Conservation (phyloP, 1,139 yeast genomes). For the Kodamaea ohmeri region DNA sequence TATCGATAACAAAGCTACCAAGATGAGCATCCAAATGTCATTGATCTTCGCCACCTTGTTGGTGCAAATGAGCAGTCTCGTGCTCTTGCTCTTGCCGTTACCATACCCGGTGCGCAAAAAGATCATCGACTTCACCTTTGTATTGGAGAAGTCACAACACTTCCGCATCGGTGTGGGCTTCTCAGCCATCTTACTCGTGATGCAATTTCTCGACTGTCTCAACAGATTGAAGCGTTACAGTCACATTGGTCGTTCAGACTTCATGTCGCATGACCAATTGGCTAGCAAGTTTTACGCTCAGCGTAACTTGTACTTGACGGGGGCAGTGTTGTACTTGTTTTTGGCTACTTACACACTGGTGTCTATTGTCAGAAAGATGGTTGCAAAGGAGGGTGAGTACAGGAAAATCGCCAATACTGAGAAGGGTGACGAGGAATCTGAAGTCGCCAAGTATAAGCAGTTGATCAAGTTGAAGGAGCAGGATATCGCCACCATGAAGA, state of each 20-base stretch:
- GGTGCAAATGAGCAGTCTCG: conserved; percentile 52
- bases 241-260: conserved; percentile 12
- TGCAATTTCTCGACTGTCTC: conserved; percentile 62
- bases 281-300: conserved; percentile 66
- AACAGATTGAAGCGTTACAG: conserved; percentile 40
- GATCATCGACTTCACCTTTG: conserved; percentile 39
- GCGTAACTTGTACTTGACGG: conserved; percentile 67
- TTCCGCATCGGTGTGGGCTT: conserved; percentile 50
- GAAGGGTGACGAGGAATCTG: conserved; percentile 24
- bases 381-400: conserved; percentile 50
- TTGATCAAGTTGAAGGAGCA: conserved; percentile 44
- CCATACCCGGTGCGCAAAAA: conserved; percentile 54
- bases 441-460: conserved; percentile 38
- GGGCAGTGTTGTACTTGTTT: conserved; percentile 63
- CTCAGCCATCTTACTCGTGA: conserved; percentile 41
- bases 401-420: conserved; percentile 25
- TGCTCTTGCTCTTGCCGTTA: conserved; percentile 58
- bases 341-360: conserved; percentile 59
- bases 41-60: conserved; percentile 45
- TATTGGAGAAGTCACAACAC: conserved; percentile 38
- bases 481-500: conserved; percentile 50
- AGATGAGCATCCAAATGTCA: conserved; percentile 48
- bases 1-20: conserved; percentile 10
- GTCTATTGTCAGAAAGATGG: conserved; percentile 55
- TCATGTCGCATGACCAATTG: conserved; percentile 38